Evolutionary conservation across 164 flowering plant species (phyloP), one percentile per base, ranked within the genome.

Genomic region (Macadamia tetraphylla): DNA sequence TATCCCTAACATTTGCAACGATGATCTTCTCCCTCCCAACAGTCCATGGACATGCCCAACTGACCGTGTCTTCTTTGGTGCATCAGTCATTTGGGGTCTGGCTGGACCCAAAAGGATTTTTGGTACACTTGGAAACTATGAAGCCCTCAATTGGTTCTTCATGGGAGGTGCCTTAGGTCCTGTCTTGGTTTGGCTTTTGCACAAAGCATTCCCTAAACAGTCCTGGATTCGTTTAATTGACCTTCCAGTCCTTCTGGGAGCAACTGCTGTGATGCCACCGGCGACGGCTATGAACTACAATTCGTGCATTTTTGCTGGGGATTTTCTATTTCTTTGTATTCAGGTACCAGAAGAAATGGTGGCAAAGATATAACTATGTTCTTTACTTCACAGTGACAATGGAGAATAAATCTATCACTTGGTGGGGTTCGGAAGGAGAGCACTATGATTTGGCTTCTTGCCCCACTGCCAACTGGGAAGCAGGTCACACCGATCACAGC

Each of bases 41-140:
- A 89, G 97, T 58, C 87, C 91, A 0, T 91, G 94, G 94, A 87
- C 90, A 11, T 89, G 98, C 76, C 94, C 97, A 1, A 69, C 83
- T 23, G 94, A 94, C 57, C 78, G 94, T 11, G 97, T 91, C 62
- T 94, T 94, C 81, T 94, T 87, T 29, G 96, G 88, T 75, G 97
- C 98, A 62, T 94, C 97, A 3, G 98, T 94, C 5, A 89, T 91
- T 66, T 91, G 96, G 98, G 97, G 96, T 63, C 67, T 94, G 65
- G 94, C 82, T 1, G 96, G 98, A 60, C 98, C 98, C 0, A 86
- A 58, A 65, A 73, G 96, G 30, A 94, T 94, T 31, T 91, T 94
- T 32, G 96, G 97, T 12, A 1, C 72, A 7, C 83, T 63, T 30
- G 98, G 97, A 72, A 81, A 75, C 77, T 94, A 91, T 60, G 29